Base-by-base conservation (phyloP, 805 yeast genomes). In the Myxozyma sirexii region DNA sequence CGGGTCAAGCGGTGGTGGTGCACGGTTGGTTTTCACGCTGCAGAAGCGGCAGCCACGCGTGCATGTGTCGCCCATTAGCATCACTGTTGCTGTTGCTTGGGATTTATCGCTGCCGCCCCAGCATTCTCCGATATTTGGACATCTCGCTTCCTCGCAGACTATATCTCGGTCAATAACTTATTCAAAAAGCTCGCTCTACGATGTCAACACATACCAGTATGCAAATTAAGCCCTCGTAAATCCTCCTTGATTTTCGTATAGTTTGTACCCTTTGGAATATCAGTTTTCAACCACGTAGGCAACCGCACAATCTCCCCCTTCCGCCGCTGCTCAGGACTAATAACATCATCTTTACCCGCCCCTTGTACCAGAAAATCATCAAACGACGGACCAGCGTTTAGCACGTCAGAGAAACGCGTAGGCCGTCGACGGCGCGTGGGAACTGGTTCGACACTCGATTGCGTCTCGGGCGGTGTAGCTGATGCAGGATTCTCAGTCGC, bases 61-160 rank as follows among this genome's bases (percentile, higher is more conserved):
- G 76, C 99, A 94, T 0, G 99, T 94, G 70, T 94, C 99, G 63
- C 99, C 99, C 82, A 94, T 81, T 59, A 94, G 79, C 99, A 94
- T 94, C 68, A 94, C 94, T 1, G 99, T 94, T 4, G 97, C 97
- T 6, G 97, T 90, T 2, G 99, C 97, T 64, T 90, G 93, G 5
- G 93, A 84, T 73, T 92, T 82, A 68, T 82, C 85, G 69, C 86
- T 84, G 31, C 99, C 99, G 57, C 99, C 98, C 99, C 99, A 94
- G 75, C 99, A 94, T 74, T 94, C 99, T 54, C 98, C 97, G 63
- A 94, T 94, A 73, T 94, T 94, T n/a, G 99, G 99, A 76, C 99
- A 94, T 71, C 94, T 87, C 3, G 99, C 99, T 71, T 94, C 99
- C 75, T 94, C 98, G 76, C 99, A 94, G 31, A 94, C 99, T 60